Percentiles rank a stretch among this genome's conserved stretches.
Evolutionary conservation across 2,329 filamentous ascomycete species (phyloP).

Genomic region (Aspergillus terreus): DNA sequence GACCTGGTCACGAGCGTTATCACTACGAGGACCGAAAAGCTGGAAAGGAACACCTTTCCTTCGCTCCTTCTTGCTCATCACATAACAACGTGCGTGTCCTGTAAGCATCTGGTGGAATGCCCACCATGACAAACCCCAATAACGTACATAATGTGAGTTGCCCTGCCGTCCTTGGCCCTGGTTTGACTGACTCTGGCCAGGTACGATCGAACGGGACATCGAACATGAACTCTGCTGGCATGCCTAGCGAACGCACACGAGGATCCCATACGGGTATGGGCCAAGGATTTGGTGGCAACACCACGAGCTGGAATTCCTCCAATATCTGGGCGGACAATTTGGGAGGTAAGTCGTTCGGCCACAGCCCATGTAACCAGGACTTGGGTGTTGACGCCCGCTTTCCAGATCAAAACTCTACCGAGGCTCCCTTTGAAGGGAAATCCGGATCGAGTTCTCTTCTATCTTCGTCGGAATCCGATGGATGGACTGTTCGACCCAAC

Average conservation of each 20-base stretch:
- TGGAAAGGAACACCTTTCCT: background rate
- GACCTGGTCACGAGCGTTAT: background rate
- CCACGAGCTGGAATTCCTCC: conserved; percentile 41
- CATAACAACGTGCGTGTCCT: conserved; percentile 21
- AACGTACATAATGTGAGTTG: conserved; percentile 37
- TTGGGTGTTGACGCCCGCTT: background rate
- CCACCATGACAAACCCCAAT: conserved; percentile 33
- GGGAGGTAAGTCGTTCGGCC: conserved; percentile 31
- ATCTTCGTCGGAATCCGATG: conserved; percentile 64
- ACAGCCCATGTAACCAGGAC: conserved; percentile 8
- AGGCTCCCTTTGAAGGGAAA: conserved; percentile 48
- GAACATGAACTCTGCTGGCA: conserved; percentile 37
- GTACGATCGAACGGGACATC: conserved; percentile 33
- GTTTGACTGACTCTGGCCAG: conserved; percentile 10
- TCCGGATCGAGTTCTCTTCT: conserved; percentile 68
- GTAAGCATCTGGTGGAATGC: conserved; percentile 24
- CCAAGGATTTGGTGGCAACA: conserved; percentile 43
- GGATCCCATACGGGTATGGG: conserved; percentile 39
- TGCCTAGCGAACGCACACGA: conserved; percentile 33
- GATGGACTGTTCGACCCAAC: conserved; percentile 52
- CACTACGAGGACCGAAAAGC: background rate
- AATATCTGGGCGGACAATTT: conserved; percentile 53
- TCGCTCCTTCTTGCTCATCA: conserved; percentile 8
- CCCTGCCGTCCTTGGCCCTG: background rate
- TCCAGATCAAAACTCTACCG: conserved; percentile 25